These are phyloP conservation scores for Crucibulum laeve DNA, from an alignment of 768 basidiomycete genomes.

Conservation along the genomic window DNA sequence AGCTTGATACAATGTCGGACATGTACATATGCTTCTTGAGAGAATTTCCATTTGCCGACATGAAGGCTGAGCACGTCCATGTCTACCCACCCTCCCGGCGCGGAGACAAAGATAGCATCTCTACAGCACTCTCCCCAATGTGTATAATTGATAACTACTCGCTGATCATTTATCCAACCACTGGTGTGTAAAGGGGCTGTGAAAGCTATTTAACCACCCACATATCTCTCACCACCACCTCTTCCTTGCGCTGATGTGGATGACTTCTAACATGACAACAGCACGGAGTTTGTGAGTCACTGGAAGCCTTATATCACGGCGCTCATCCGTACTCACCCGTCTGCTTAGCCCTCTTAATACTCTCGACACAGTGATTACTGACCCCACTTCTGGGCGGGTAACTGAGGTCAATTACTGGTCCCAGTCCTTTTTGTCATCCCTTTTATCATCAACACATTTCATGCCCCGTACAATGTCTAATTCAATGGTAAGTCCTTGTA, in stretches of 20 bases:
- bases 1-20: too few species aligned
- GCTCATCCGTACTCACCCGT: not conserved
- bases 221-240: constrained; percentile 1
- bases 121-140: constrained; percentile 9
- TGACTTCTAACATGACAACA: constrained; percentile 13
- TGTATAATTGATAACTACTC: not conserved
- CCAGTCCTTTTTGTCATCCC: not conserved
- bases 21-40: too few species aligned
- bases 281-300: constrained; percentile 18
- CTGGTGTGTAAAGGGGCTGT: not conserved
- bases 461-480: not conserved
- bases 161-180: not conserved
- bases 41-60: constrained; percentile 19
- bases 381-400: not conserved
- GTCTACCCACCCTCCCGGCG: constrained; percentile 11
- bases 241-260: constrained; percentile 5
- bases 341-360: not conserved
- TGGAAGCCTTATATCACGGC: not conserved
- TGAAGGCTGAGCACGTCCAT: constrained; percentile 21
- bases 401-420: not conserved
- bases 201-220: constrained; percentile 1
- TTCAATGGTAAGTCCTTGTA: not conserved
- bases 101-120: constrained; percentile 15
- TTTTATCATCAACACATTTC: not conserved
- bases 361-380: too few species aligned